phyloP scores from a whole-genome alignment of 1,284 basidiomycete genomes.

The Agaricales sp. region DNA sequence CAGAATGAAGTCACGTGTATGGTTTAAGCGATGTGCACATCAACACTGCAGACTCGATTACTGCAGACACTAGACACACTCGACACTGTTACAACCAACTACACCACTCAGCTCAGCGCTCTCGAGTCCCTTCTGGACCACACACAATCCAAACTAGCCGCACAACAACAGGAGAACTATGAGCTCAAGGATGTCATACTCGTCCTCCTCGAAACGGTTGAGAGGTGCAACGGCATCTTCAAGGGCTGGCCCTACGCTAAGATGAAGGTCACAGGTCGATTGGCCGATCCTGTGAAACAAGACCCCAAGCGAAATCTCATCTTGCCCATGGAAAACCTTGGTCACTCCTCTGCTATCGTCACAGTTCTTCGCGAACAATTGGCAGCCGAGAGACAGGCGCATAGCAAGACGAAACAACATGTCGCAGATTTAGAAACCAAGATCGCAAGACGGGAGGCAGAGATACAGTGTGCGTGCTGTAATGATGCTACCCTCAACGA shows the following conservation, averaged over 20 bases:
- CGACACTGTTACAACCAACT: not conserved
- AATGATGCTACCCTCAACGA: not conserved
- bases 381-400: not conserved
- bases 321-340: not conserved
- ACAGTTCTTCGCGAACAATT: conserved; percentile 1
- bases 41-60: not conserved
- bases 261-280: not conserved
- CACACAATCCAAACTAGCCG: not conserved
- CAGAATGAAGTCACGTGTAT: not conserved
- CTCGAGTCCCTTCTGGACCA: not conserved
- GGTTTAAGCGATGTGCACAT: not conserved
- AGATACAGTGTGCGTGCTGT: not conserved
- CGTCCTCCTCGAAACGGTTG: not conserved
- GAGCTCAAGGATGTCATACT: not conserved
- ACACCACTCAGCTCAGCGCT: not conserved
- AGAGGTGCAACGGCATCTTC: not conserved
- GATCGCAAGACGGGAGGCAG: not conserved
- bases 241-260: not conserved
- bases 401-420: not conserved
- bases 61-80: not conserved
- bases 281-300: not conserved
- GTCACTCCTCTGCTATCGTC: not conserved
- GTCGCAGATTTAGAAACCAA: not conserved
- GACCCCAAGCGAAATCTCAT: not conserved
- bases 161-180: not conserved